Evolutionary conservation across 2,329 filamentous ascomycete genomes (phyloP).

Genomic region (Diplocarpon rosae): DNA sequence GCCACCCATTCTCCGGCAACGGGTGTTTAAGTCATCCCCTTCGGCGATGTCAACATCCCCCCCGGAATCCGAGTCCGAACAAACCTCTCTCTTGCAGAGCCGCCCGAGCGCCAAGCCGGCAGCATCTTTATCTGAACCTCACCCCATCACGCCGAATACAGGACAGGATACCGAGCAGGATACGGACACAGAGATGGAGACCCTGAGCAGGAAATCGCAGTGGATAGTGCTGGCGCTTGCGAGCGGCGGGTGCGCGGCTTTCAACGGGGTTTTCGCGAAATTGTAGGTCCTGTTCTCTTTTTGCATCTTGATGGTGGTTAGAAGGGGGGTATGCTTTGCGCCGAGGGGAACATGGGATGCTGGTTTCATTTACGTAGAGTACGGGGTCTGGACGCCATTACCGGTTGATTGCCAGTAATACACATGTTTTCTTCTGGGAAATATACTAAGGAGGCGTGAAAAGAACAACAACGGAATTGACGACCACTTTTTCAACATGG

Average conservation of each 20-base stretch:
- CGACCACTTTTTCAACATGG: conserved; percentile 37
- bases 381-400: background rate
- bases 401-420: background rate
- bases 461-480: conserved; percentile 45
- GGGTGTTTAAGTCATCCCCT: conserved; percentile 5
- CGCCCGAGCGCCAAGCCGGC: conserved; percentile 8
- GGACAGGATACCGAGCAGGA: background rate
- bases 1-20: background rate
- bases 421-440: background rate
- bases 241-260: conserved; percentile 67
- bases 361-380: too few species aligned
- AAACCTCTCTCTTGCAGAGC: conserved; percentile 6
- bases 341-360: too few species aligned
- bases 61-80: background rate
- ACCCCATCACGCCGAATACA: background rate
- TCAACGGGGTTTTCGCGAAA: conserved; percentile 68
- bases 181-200: conserved; percentile 18
- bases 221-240: conserved; percentile 62
- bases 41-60: background rate
- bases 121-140: conserved; percentile 14
- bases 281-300: conserved; percentile 41
- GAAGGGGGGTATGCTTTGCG: background rate
- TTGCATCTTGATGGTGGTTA: background rate
- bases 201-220: conserved; percentile 32
- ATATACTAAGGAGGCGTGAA: conserved; percentile 3